phyloP scores from a whole-genome alignment of 2,329 filamentous ascomycete species.

The Penicillium verrucosum region DNA sequence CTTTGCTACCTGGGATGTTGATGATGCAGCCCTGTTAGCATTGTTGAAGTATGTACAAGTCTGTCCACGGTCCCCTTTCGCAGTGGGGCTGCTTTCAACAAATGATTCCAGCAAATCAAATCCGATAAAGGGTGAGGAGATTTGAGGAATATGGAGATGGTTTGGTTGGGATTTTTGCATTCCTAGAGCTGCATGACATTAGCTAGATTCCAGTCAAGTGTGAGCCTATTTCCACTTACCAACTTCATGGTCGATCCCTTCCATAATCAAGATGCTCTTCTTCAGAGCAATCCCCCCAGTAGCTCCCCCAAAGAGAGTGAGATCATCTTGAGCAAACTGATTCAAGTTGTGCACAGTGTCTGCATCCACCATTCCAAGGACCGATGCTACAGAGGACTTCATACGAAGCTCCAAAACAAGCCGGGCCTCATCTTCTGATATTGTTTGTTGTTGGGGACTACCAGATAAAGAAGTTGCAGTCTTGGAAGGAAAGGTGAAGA shows the following conservation, averaged over 20 bases:
- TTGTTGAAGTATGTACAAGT: constrained; percentile 14
- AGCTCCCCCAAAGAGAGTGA: constrained; percentile 50
- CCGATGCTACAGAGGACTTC: constrained; percentile 49
- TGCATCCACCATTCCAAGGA: constrained; percentile 41
- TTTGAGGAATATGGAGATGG: constrained; percentile 17
- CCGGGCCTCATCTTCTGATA: constrained; percentile 34
- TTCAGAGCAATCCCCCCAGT: constrained; percentile 14
- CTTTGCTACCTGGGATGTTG: constrained; percentile 10
- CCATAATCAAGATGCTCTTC: constrained; percentile 41
- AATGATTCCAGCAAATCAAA: constrained; percentile 10
- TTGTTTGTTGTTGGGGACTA: constrained; percentile 1
- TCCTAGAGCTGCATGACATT: constrained; percentile 12
- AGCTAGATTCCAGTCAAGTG: neutral
- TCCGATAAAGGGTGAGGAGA: constrained; percentile 13
- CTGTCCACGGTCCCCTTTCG: constrained; percentile 3
- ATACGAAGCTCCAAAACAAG: constrained; percentile 47
- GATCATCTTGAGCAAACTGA: constrained; percentile 55
- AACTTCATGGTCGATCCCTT: constrained; percentile 61
- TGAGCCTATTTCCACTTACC: constrained; percentile 49
- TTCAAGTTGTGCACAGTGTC: constrained; percentile 57
- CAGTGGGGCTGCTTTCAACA: neutral
- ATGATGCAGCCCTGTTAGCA: neutral
- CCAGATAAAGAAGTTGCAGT: neutral
- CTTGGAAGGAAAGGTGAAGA: constrained; percentile 32
- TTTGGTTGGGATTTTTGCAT: constrained; percentile 13